Base-by-base conservation (phyloP, 2,329 filamentous ascomycete genomes). In the Botrytis squamosa region DNA sequence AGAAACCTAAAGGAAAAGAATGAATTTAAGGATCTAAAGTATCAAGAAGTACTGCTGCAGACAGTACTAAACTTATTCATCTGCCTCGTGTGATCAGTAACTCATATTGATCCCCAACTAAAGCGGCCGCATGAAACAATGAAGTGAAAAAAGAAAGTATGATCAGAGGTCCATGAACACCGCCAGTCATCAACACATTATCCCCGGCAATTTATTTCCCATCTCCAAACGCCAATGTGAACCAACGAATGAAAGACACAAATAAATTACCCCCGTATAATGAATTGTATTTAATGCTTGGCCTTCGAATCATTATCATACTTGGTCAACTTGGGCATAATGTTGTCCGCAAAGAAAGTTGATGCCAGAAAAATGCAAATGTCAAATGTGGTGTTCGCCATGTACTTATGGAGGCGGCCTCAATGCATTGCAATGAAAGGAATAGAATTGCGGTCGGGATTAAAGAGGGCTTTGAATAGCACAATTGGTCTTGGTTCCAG, bases 161-260 rank as follows among this genome's bases (percentile, higher is more conserved):
- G 68, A 70, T 36, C 25, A 67, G 55, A 59, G 40, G n/a, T 42
- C 55, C 44, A 40, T 68, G 49, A 68, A 57, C 38, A 57, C 66
- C 68, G 42, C 40, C 68, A n/a, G 38, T 62, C 55, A n/a, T 62
- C 33, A 70, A 29, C 55, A 46, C 42, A 36, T 60, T 46, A 46
- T 70, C 44, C 44, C 52, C n/a, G 66, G 66, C n/a, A 62, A 46
- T 59, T 70, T 60, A 62, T 70, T 59, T 60, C 63, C 62, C 62
- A 66, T 72, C 38, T 46, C 71, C 63, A 72, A 55, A 69, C 71
- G 71, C 71, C 71, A 60, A 60, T 67, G 70, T 72, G 42, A 66
- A 57, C 63, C 71, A 60, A 68, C n/a, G 70, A 46, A 59, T 59
- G 71, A 40, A 46, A 67, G 59, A 68, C n/a, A 67, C 38, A 52